Base-by-base conservation (phyloP, 805 yeast genomes). In the Candida odintsovae region DNA sequence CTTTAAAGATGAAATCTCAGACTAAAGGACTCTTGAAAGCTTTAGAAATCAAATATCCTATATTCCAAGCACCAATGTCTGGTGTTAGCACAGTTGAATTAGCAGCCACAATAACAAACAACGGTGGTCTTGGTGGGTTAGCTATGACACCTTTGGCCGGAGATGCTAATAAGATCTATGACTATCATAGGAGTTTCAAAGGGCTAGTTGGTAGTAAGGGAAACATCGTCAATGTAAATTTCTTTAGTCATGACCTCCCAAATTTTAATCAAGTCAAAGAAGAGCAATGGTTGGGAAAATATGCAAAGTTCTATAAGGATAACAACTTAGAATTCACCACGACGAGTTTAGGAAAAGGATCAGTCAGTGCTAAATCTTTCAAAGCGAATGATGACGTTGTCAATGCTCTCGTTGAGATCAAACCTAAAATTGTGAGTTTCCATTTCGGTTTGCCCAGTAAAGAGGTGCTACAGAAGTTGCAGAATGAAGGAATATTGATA, bases 61-160 rank as follows among this genome's bases (percentile, higher is more conserved):
- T 79, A 4, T 61, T 79, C 31, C 82, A 77, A 54, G 70, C 83
- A 0, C 83, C 84, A 19, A 78, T 79, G 83, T 82, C 83, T 1
- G 82, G 83, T 1, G 69, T 76, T 3, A 65, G 75, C 13, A 75
- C 77, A 1, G 62, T 69, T 2, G 57, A 61, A 26, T 53, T 78
- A 47, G 80, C 80, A 1, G 67, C 73, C 1, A 65, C 64, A 1
- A 70, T 75, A 1, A 58, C 70, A 4, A 58, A 61, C 10, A 51
- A 54, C 8, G 83, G 83, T 0, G 80, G 73, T 1, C 43, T 79
- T n/a, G 84, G 82, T 0, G 72, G 81, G 1, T 48, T 79, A 4
- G 62, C 69, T 4, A 39, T 64, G 6, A 61, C 61, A 2, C 38
- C 48, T 6, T 20, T 41, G 6, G 36, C 46, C 16, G 51, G 51